A percentile compares a stretch with the other conserved stretches of the same genome.
Evolutionary conservation across 2,329 filamentous ascomycete genomes (phyloP).

Genomic region (Alternaria alternata): DNA sequence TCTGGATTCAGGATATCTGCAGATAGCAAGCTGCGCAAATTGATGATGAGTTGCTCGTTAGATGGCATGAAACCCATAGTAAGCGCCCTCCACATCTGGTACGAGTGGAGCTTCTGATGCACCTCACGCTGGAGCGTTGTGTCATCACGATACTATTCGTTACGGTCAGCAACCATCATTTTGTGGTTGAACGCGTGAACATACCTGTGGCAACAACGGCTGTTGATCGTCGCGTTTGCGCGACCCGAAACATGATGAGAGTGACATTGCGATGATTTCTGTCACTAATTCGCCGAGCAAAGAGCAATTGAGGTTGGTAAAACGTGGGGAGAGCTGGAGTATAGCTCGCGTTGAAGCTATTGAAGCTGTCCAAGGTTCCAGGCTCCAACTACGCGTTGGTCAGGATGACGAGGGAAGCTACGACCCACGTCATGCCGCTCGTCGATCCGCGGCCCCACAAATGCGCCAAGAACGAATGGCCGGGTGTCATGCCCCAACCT

Average conservation of each 20-base stretch:
- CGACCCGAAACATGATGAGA: constrained; percentile 69
- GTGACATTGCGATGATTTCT: constrained; percentile 55
- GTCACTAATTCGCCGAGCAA: background rate
- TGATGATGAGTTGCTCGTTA: constrained; percentile 81
- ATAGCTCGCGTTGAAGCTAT: constrained; percentile 1
- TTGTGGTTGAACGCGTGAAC: background rate
- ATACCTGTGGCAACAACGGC: constrained; percentile 75
- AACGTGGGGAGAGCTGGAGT: background rate
- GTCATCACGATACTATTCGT: constrained; percentile 72
- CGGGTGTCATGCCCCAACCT: constrained; percentile 2
- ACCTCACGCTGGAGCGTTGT: constrained; percentile 73
- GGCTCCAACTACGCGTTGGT: constrained; percentile 12
- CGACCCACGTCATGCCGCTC: constrained; percentile 14
- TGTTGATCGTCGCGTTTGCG: constrained; percentile 66
- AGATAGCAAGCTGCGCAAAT: constrained; percentile 79
- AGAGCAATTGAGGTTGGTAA: constrained; percentile 9
- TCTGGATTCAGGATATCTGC: constrained; percentile 81
- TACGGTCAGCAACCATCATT: background rate
- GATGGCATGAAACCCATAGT: constrained; percentile 90
- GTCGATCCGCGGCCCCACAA: constrained; percentile 17
- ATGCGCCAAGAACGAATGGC: constrained; percentile 7
- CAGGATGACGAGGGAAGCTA: constrained; percentile 18
- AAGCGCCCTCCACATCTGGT: constrained; percentile 87
- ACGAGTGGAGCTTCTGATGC: constrained; percentile 89
- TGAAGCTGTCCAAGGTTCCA: constrained; percentile 8